phyloP scores from a whole-genome alignment of 2,329 filamentous ascomycete species.

The Verticillium nubilum region DNA sequence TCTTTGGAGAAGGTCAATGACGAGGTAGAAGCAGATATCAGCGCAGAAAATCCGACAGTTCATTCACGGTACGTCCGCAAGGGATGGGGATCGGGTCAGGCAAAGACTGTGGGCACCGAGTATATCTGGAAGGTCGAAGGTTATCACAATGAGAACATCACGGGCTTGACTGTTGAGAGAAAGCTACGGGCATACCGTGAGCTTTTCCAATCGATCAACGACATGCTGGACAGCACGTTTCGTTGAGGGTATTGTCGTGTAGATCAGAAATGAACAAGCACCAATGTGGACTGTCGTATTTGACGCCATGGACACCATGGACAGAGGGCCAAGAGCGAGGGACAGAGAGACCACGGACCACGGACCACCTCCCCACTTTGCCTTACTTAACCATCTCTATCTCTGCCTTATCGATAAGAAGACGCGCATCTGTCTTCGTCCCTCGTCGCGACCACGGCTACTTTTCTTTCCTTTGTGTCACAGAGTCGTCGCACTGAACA shows the following conservation, averaged over 20 bases:
- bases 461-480: neutral
- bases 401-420: neutral
- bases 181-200: constrained; percentile 17
- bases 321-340: no score
- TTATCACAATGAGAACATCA: constrained; percentile 16
- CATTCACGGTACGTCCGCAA: constrained; percentile 21
- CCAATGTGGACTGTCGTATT: no score
- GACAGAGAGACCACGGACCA: no score
- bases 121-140: constrained; percentile 18
- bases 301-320: no score
- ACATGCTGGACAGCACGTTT: neutral
- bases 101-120: constrained; percentile 13
- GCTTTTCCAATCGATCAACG: constrained; percentile 13
- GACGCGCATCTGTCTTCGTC: neutral
- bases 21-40: constrained; percentile 15
- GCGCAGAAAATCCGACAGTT: constrained; percentile 10
- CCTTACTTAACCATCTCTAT: neutral
- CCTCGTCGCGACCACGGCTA: constrained; percentile 8
- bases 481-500: constrained; percentile 1
- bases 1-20: constrained; percentile 16
- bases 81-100: constrained; percentile 17
- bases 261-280: neutral
- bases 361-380: neutral
- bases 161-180: constrained; percentile 13
- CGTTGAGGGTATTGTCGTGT: neutral